Conservation (phyloP, 176 grass and related monocot genomes). For the Oryza glaberrima region DNA sequence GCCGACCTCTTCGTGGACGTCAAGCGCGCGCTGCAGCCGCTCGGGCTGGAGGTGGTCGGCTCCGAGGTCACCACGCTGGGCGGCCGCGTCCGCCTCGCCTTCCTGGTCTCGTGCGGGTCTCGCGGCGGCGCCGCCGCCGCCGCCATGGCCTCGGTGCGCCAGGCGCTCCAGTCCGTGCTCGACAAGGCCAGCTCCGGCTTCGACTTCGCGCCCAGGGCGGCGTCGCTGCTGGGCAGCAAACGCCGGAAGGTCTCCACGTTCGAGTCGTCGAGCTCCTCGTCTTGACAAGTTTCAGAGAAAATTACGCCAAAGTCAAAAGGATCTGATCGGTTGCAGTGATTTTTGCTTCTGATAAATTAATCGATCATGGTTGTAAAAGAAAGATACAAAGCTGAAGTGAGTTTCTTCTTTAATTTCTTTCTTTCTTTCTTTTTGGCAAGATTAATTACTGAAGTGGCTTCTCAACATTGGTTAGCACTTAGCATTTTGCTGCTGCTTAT, state of each 20-base stretch:
- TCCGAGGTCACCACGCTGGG: conserved; percentile 81
- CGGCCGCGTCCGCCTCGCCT: conserved; percentile 63
- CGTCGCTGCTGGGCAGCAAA: conserved; percentile 63
- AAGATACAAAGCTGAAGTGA: neutral
- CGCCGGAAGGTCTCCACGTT: conserved; percentile 58
- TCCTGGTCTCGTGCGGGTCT: conserved; percentile 46
- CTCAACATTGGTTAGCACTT: neutral
- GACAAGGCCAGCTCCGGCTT: conserved; percentile 54
- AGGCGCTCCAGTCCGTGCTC: conserved; percentile 64
- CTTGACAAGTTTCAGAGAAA: conserved; percentile 33
- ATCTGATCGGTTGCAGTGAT: neutral
- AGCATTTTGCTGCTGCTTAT: neutral
- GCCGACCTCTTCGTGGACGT: conserved; percentile 69
- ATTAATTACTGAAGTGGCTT: neutral
- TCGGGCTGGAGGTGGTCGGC: conserved; percentile 54
- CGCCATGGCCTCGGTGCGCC: conserved; percentile 44
- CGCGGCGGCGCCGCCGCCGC: conserved; percentile 11
- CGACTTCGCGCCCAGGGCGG: conserved; percentile 58
- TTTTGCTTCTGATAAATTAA: neutral
- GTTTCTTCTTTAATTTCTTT: neutral
- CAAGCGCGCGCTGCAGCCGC: conserved; percentile 51
- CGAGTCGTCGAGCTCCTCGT: conserved; percentile 80
- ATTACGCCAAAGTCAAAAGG: neutral
- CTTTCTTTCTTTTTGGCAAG: neutral
- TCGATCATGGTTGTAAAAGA: neutral